These are phyloP conservation scores for Royoungia palumana DNA, from an alignment of 768 basidiomycete species.

Conservation along the genomic window DNA sequence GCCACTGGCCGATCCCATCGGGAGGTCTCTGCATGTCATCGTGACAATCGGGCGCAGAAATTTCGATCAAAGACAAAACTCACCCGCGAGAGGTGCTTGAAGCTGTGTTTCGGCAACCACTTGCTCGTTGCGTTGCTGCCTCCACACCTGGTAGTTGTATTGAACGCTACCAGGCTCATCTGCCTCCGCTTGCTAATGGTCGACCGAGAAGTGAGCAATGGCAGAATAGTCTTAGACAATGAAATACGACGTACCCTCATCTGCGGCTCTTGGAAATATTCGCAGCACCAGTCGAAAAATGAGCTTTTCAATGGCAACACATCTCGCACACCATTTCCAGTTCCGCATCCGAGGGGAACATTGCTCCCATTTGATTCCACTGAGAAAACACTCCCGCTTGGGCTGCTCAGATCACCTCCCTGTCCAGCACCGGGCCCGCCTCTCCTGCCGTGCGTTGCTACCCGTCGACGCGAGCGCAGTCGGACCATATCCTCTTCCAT, in stretches of 20 bases:
- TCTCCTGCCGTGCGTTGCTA: constrained; percentile 39
- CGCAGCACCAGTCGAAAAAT: constrained; percentile 94
- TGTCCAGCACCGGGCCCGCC: constrained; percentile 37
- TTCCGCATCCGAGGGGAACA: constrained; percentile 73
- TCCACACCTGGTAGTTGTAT: constrained; percentile 95
- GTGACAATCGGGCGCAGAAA: background rate
- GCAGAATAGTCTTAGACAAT: background rate
- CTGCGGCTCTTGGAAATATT: constrained; percentile 98
- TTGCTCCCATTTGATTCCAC: constrained; percentile 66
- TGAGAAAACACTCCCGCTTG: constrained; percentile 74
- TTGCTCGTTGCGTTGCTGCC: constrained; percentile 85
- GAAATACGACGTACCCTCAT: constrained; percentile 72
- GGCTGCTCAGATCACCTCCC: constrained; percentile 53
- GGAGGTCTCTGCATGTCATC: constrained; percentile 44
- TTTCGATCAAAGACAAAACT: constrained; percentile 32
- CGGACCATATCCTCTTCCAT: constrained; percentile 96
- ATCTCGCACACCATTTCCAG: constrained; percentile 78
- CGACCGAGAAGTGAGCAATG: constrained; percentile 10
- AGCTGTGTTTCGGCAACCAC: constrained; percentile 64
- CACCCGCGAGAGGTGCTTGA: constrained; percentile 75
- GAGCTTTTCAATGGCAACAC: constrained; percentile 85
- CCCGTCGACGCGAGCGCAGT: constrained; percentile 61
- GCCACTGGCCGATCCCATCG: constrained; percentile 74
- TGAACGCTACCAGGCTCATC: constrained; percentile 94
- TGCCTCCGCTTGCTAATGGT: constrained; percentile 80